Evolutionary conservation across 2,329 filamentous ascomycete genomes (phyloP), one percentile per base, ranked within the genome.

Genomic region (Clarireedia hainanense): DNA sequence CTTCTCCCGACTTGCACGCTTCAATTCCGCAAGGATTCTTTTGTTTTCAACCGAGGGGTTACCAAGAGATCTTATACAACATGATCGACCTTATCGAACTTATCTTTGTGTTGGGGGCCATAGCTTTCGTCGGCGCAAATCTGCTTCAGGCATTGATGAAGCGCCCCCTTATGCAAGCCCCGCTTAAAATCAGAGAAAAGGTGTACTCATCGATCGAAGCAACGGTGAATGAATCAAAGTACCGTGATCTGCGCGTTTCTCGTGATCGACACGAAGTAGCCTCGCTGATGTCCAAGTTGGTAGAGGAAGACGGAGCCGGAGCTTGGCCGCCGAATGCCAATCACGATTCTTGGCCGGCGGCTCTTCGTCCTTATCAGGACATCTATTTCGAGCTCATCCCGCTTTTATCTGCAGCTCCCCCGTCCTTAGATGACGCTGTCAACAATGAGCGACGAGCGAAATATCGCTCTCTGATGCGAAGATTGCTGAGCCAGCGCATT

Each of bases 301-400:
- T 55, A 10, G 45, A 55, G 7, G 46, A 43, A 26, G 52, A 55
- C 17, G 52, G 52, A 14, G 52, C 52, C n/a, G 52, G 52, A 14
- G 46, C 46, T 26, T 55, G 52, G 52, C 52, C 52, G 7, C 52
- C 52, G 1, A 50, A 55, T 20, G 26, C 52, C 7, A 50, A 50
- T 36, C 46, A 55, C 17, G 46, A 50, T 20, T 10, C 20, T 0
- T 55, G 52, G 52, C 52, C 52, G 3, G 15, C 36, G 10, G 30
- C 52, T 14, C 52, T 55, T 20, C 46, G 37, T 17, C 46, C 52
- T 1, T 50, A 50, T 7, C 27, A 50, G 26, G 24, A 50, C 9
- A 30, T 55, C 2, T 55, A 55, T 17, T 50, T 50, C 9, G 17
- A 55, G 9, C 36, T 55, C 9, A 50, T 55, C 3, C 52, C 52